Evolutionary conservation across 495 filamentous ascomycete genomes (phyloP).

Genomic region (Trichoderma orchidacearum): DNA sequence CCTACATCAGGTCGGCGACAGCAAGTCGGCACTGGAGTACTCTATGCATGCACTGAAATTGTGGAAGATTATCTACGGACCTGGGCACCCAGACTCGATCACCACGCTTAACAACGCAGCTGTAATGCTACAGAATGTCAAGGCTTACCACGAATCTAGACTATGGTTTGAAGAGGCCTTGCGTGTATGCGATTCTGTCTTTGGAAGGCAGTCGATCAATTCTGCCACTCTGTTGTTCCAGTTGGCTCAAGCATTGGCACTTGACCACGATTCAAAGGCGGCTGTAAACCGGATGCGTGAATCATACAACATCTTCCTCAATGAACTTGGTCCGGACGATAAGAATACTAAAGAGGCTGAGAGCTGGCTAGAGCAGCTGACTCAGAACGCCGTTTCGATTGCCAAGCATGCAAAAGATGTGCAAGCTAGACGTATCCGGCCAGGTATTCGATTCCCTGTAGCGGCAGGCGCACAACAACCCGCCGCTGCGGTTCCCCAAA

Average conservation of each 20-base stretch:
- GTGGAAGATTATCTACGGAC: slow-evolving; percentile 94
- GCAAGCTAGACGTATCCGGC: slow-evolving; percentile 53
- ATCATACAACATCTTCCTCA: slow-evolving; percentile 87
- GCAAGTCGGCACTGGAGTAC: slow-evolving; percentile 67
- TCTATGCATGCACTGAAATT: slow-evolving; percentile 86
- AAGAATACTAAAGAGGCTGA: slow-evolving; percentile 91
- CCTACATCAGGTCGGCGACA: slow-evolving; percentile 82
- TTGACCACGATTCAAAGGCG: slow-evolving; percentile 82
- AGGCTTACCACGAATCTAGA: slow-evolving; percentile 82
- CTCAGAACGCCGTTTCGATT: slow-evolving; percentile 82
- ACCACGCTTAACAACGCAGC: slow-evolving; percentile 98
- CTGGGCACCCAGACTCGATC: slow-evolving; percentile 90
- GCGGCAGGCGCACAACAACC: slow-evolving; percentile 25
- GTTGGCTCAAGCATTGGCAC: slow-evolving; percentile 82
- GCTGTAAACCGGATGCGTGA: slow-evolving; percentile 89
- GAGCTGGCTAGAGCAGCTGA: slow-evolving; percentile 92
- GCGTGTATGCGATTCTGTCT: slow-evolving; percentile 70
- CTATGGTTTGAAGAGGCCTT: slow-evolving; percentile 95
- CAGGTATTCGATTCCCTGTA: slow-evolving; percentile 22
- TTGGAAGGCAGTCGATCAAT: slow-evolving; percentile 76
- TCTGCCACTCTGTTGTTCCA: slow-evolving; percentile 96
- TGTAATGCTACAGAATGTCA: slow-evolving; percentile 91
- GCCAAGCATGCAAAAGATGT: slow-evolving; percentile 84
- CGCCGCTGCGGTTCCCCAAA: slow-evolving; percentile 7
- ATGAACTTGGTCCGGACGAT: slow-evolving; percentile 70